These are phyloP conservation scores for Herpetospermum pedunculosum DNA, from an alignment of 306 rosid genomes.

Conservation along the genomic window DNA sequence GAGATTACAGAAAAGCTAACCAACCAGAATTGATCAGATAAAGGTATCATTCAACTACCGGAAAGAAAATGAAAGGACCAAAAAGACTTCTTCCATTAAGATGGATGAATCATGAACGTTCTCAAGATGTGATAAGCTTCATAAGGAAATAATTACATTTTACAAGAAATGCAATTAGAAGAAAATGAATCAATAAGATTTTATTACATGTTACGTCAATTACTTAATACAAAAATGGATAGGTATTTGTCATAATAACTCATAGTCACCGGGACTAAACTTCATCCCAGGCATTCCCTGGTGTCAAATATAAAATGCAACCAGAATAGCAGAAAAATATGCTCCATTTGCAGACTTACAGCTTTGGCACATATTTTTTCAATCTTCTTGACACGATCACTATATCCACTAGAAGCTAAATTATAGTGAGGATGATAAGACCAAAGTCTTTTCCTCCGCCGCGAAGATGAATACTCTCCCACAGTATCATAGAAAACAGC, in stretches of 20 bases:
- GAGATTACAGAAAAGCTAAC: not conserved
- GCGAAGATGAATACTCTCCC: slow-evolving; percentile 38
- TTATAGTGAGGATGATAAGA: slow-evolving; percentile 24
- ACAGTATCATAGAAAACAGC: slow-evolving; percentile 67
- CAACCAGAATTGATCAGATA: not conserved
- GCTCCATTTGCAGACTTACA: slow-evolving; percentile 43
- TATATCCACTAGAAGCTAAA: slow-evolving; percentile 19
- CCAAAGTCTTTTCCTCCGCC: slow-evolving; percentile 77
- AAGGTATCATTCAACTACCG: not conserved
- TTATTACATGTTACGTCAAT: not conserved
- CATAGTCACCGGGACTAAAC: not conserved
- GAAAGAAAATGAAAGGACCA: not conserved
- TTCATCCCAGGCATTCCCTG: not conserved
- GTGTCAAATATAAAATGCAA: slow-evolving; percentile 7
- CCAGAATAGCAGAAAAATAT: slow-evolving; percentile 13
- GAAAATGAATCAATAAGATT: no score
- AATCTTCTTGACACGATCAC: slow-evolving; percentile 22
- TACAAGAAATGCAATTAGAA: not conserved
- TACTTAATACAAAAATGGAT: not conserved
- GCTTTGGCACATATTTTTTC: slow-evolving; percentile 24
- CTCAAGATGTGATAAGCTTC: not conserved
- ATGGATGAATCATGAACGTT: not conserved
- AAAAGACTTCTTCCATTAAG: not conserved
- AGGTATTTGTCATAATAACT: not conserved
- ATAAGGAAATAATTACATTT: not conserved